phyloP scores from a whole-genome alignment of 495 filamentous ascomycete species.

The Penicillium atrosanguineum region DNA sequence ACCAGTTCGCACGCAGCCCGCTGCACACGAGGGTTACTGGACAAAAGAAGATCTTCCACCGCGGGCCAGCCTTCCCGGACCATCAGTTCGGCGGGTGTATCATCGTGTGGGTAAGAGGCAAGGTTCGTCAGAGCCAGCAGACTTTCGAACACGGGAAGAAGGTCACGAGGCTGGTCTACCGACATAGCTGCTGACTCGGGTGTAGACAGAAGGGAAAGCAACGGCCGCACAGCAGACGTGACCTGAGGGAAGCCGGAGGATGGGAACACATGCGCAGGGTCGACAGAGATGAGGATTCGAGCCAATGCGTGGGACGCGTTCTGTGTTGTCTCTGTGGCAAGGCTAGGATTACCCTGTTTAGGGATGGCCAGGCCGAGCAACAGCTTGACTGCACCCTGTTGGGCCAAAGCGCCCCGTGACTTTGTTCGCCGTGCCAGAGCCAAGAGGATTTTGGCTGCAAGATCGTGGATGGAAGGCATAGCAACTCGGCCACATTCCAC shows the following conservation, averaged over 20 bases:
- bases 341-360: conserved; percentile 45
- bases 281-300: conserved; percentile 85
- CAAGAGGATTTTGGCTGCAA: conserved; percentile 69
- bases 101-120: conserved; percentile 67
- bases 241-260: conserved; percentile 68
- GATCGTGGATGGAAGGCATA: conserved; percentile 64
- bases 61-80: conserved; percentile 67
- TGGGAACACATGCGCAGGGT: conserved; percentile 83
- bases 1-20: conserved; percentile 84
- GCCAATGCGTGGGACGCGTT: conserved; percentile 82
- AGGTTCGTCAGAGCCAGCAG: conserved; percentile 92
- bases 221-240: conserved; percentile 73
- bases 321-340: conserved; percentile 47
- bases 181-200: conserved; percentile 40
- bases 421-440: conserved; percentile 69
- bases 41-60: conserved; percentile 81
- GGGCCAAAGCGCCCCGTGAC: conserved; percentile 74
- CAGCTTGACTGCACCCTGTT: conserved; percentile 87
- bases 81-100: conserved; percentile 64
- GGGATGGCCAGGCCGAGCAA: conserved; percentile 65
- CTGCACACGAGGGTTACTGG: conserved; percentile 69
- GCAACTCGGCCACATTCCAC: conserved; percentile 64
- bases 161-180: conserved; percentile 64
- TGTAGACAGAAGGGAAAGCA: conserved; percentile 65
- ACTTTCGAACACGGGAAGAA: conserved; percentile 87